Percentiles rank a stretch among this genome's conserved stretches.
Evolutionary conservation across 1,284 basidiomycete genomes (phyloP).

Genomic region (Sporisorium exsertum): DNA sequence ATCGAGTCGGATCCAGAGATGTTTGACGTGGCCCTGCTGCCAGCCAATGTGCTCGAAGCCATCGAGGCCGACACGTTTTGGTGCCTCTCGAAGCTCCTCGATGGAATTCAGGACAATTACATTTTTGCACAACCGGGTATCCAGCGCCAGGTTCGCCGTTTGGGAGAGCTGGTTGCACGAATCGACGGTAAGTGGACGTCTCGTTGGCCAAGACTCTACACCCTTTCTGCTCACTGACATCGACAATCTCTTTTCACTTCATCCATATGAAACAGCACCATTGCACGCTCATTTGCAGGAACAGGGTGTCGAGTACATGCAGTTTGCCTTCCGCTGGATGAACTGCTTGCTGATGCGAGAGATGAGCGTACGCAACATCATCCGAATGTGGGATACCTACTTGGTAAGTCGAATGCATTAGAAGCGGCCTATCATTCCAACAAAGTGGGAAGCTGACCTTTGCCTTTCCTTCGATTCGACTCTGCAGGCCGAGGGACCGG

Average conservation of each 20-base stretch:
- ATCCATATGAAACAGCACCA: conserved; percentile 41
- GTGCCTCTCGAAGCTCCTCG: conserved; percentile 67
- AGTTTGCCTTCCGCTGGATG: conserved; percentile 69
- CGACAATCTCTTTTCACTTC: too few species aligned
- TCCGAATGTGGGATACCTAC: conserved; percentile 69
- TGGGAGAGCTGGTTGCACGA: conserved; percentile 63
- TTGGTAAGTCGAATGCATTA: conserved; percentile 37
- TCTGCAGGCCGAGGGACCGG: conserved; percentile 63
- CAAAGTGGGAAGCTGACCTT: background rate
- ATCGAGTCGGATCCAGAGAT: conserved; percentile 62
- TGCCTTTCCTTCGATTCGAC: background rate
- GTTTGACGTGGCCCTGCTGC: conserved; percentile 63
- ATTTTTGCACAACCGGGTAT: conserved; percentile 68
- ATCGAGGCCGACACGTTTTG: conserved; percentile 69
- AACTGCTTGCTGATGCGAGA: conserved; percentile 70
- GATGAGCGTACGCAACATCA: conserved; percentile 68
- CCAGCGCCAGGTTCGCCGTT: conserved; percentile 62
- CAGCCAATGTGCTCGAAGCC: conserved; percentile 57
- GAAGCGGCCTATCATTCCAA: background rate
- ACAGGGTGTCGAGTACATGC: conserved; percentile 68
- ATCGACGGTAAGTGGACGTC: conserved; percentile 56
- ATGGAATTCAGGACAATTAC: conserved; percentile 69
- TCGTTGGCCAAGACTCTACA: background rate
- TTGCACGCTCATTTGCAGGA: conserved; percentile 64
- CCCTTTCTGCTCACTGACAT: background rate